These are phyloP conservation scores for Drechslerella dactyloides DNA, from an alignment of 2,329 filamentous ascomycete species.

Conservation along the genomic window DNA sequence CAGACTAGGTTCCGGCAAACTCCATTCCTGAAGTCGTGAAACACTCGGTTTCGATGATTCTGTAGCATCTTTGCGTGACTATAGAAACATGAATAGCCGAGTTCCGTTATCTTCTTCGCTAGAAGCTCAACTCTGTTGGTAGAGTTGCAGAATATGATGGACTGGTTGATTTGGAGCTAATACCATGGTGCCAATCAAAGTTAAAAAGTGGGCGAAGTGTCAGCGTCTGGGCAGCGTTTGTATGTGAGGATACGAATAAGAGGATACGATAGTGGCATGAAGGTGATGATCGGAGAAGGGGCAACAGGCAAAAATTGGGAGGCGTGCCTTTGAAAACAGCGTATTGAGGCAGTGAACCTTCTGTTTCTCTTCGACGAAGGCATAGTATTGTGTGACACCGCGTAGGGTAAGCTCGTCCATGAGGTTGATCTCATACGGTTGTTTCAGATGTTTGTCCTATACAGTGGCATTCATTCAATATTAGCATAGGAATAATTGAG, in stretches of 20 bases:
- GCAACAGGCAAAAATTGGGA: background rate
- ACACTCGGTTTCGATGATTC: constrained; percentile 94
- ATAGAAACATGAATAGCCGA: constrained; percentile 99
- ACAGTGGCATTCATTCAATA: constrained; percentile 31
- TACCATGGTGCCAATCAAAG: background rate
- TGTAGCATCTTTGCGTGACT: constrained; percentile 98
- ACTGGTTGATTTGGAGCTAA: constrained; percentile 94
- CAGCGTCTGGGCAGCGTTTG: too few species aligned
- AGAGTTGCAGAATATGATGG: constrained; percentile 99
- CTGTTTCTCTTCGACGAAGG: constrained; percentile 98
- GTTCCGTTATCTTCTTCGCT: constrained; percentile 98
- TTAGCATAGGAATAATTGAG: background rate
- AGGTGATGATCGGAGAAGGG: background rate
- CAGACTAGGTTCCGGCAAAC: constrained; percentile 98
- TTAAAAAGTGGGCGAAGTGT: background rate
- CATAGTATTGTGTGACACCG: constrained; percentile 98
- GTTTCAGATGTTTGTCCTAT: constrained; percentile 91
- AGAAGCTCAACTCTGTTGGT: constrained; percentile 97
- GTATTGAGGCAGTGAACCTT: constrained; percentile 99
- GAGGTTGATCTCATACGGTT: constrained; percentile 97
- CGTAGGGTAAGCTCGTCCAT: constrained; percentile 99
- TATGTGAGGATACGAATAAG: too few species aligned
- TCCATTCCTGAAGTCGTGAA: constrained; percentile 98
- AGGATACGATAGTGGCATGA: background rate
- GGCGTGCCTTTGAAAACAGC: constrained; percentile 78